phyloP scores from a whole-genome alignment of 2,329 filamentous ascomycete genomes.

The Cryphonectria nitschkei region DNA sequence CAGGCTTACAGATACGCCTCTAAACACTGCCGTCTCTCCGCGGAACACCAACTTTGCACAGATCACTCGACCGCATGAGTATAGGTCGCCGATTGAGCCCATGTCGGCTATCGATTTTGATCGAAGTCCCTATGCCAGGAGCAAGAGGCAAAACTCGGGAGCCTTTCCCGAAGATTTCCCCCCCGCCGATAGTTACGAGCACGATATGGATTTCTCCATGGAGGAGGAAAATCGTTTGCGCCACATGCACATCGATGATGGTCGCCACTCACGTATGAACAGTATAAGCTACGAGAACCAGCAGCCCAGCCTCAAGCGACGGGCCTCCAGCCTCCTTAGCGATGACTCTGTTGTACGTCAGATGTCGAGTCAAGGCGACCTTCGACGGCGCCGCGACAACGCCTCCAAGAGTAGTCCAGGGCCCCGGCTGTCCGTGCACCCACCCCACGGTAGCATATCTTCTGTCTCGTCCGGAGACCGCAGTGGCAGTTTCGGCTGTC shows the following conservation, averaged over 20 bases:
- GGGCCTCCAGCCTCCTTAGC: constrained; percentile 57
- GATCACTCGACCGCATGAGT: constrained; percentile 39
- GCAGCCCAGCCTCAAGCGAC: constrained; percentile 55
- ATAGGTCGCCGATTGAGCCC: constrained; percentile 48
- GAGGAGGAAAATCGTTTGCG: constrained; percentile 47
- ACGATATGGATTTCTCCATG: constrained; percentile 52
- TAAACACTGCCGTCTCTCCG: constrained; percentile 53
- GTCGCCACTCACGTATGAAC: constrained; percentile 31
- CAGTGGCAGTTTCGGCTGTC: constrained; percentile 53
- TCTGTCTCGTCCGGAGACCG: constrained; percentile 50
- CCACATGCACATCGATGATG: constrained; percentile 51
- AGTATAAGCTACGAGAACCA: constrained; percentile 40
- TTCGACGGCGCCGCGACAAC: constrained; percentile 53
- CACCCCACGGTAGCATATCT: constrained; percentile 47
- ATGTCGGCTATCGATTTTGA: constrained; percentile 46
- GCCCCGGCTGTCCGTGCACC: constrained; percentile 51
- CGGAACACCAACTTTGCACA: constrained; percentile 48
- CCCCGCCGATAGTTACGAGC: constrained; percentile 49
- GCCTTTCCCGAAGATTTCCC: constrained; percentile 49
- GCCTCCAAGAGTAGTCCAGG: constrained; percentile 56
- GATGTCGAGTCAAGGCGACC: constrained; percentile 46
- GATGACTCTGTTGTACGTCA: constrained; percentile 50
- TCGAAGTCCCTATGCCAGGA: constrained; percentile 50
- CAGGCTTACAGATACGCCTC: constrained; percentile 50
- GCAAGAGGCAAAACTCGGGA: constrained; percentile 54